A percentile compares a stretch with the other conserved stretches of the same genome.
These are phyloP conservation scores for Stephanocyclus meneghinianus DNA, from an alignment of 352 stramenopile genomes.

Conservation along the genomic window DNA sequence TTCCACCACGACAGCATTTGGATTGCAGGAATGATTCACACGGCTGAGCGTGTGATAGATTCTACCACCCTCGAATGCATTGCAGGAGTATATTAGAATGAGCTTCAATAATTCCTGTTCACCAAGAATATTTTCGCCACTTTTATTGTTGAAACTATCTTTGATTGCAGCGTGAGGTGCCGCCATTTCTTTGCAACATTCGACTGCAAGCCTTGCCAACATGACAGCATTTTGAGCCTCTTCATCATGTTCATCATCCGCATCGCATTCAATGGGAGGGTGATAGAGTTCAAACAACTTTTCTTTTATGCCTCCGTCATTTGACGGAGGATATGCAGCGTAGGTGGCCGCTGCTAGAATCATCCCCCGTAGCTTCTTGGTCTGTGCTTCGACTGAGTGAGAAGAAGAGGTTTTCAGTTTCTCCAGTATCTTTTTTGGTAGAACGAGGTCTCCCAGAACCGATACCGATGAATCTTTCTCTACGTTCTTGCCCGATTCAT, in stretches of 20 bases:
- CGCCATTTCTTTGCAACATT: constrained; percentile 50
- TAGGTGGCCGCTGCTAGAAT: constrained; percentile 60
- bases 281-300: constrained; percentile 66
- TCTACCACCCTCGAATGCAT: constrained; percentile 76
- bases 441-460: constrained; percentile 10
- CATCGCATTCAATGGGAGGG: constrained; percentile 27
- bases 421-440: constrained; percentile 13
- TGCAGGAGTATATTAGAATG: constrained; percentile 76
- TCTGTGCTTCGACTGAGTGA: not conserved
- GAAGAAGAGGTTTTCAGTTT: constrained; percentile 12
- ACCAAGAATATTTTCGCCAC: constrained; percentile 7
- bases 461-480: not conserved
- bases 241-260: constrained; percentile 10
- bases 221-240: constrained; percentile 47
- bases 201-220: constrained; percentile 51
- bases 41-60: constrained; percentile 68
- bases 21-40: constrained; percentile 80
- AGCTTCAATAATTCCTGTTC: constrained; percentile 41
- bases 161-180: constrained; percentile 28
- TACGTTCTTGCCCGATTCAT: constrained; percentile 1
- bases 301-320: constrained; percentile 7
- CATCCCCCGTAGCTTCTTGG: constrained; percentile 65
- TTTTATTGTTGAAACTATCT: constrained; percentile 16
- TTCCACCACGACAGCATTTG: constrained; percentile 70
- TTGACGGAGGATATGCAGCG: constrained; percentile 18